These are phyloP conservation scores for Suillus americanus DNA, from an alignment of 768 basidiomycete genomes.

Conservation along the genomic window DNA sequence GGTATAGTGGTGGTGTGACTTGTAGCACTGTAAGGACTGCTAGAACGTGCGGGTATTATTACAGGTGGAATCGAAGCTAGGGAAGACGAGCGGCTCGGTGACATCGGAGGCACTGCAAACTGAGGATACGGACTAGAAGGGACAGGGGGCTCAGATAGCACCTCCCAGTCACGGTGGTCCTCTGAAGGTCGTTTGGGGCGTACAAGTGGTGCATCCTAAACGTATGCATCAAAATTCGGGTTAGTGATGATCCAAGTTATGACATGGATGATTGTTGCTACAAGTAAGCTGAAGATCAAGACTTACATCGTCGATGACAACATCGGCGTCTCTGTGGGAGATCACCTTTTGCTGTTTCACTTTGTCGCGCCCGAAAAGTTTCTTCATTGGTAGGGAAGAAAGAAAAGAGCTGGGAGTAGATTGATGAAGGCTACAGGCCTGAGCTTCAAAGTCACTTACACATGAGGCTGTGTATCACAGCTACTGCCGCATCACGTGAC, in stretches of 20 bases:
- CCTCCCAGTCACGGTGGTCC: constrained; percentile 6
- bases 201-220: not conserved
- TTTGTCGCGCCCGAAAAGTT: constrained; percentile 56
- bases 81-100: constrained; percentile 52
- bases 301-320: constrained; percentile 32
- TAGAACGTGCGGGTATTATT: constrained; percentile 33
- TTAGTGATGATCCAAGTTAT: not conserved
- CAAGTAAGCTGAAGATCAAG: not conserved
- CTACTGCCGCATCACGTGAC: constrained; percentile 8
- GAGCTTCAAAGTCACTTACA: constrained; percentile 4
- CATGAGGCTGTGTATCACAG: constrained; percentile 12
- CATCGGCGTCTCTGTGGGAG: constrained; percentile 24
- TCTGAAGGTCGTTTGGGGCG: not conserved
- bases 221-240: not conserved
- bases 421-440: constrained; percentile 3
- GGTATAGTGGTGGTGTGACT: constrained; percentile 16
- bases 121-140: constrained; percentile 15
- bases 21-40: constrained; percentile 45
- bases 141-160: constrained; percentile 13
- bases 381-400: constrained; percentile 46
- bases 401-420: not conserved
- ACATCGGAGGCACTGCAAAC: constrained; percentile 22
- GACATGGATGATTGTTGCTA: not conserved
- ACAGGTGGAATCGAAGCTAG: constrained; percentile 45
- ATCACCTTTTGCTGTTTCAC: constrained; percentile 35